Evolutionary conservation across 1,139 yeast genomes (phyloP), one percentile per base, ranked within the genome.

Genomic region (Blastobotrys malaysiensis): DNA sequence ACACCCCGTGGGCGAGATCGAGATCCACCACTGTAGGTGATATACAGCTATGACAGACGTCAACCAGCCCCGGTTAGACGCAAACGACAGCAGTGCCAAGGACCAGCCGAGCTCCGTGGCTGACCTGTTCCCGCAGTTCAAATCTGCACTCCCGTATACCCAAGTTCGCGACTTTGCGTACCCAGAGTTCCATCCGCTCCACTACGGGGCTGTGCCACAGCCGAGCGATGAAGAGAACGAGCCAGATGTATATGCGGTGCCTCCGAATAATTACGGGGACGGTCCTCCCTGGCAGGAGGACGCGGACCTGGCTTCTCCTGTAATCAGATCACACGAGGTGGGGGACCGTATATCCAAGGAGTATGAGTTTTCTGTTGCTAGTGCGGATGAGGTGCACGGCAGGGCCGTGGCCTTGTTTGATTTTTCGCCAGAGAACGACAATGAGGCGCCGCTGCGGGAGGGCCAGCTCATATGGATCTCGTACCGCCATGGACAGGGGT

Each of bases 401-500:
- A 77, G 81, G 56, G 97, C 96, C 1, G 73, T 91, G 22, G 98
- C 98, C 1, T 69, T 95, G 52, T 93, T 90, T 69, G 95, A 91
- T 63, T 93, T 93, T 67, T 77, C 74, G 31, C 97, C 99, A 0
- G 98, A 93, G 67, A 93, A 93, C 69, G 97, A 89, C 63, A 93
- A 93, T 68, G 99, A 93, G 65, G 83, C 91, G 52, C 82, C 80
- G 13, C 73, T 93, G 45, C 71, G 70, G 7, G 96, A 87, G 63
- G 96, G 97, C 44, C 98, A 93, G 70, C 70, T 82, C 18, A 82
- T 95, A 2, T 86, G 93, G 81, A 86, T 93, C 31, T 83, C 86
- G 57, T 91, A 91, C 69, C 80, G 96, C 59, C 97, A 93, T 68
- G 98, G 98, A 19, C 97, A 93, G 68, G 99, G 99, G 5, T 93